A percentile compares a stretch with the other conserved stretches of the same genome.
Evolutionary conservation across 768 basidiomycete genomes (phyloP).

Genomic region (Amanita rubescens): DNA sequence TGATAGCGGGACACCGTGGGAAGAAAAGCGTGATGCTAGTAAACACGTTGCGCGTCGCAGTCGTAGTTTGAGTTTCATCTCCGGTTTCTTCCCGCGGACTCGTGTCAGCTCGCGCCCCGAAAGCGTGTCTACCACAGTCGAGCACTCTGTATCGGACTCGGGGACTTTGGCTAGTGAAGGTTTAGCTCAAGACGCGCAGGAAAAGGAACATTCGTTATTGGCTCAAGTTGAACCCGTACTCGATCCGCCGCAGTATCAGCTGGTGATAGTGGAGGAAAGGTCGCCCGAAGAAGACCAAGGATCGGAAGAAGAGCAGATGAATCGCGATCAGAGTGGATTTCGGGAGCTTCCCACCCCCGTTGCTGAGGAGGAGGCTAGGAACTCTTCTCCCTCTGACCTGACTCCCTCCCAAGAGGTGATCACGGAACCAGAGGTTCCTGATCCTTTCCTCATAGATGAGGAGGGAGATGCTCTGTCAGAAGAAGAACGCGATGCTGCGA

Average conservation of each 20-base stretch:
- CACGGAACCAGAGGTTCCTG: conserved; percentile 42
- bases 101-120: conserved; percentile 1
- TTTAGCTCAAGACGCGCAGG: not conserved
- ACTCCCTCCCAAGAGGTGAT: not conserved
- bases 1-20: conserved; percentile 1
- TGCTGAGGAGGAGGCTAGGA: not conserved
- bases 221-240: not conserved
- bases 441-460: conserved; percentile 60
- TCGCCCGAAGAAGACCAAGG: conserved; percentile 4
- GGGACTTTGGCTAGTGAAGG: conserved; percentile 2
- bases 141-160: conserved; percentile 3
- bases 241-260: conserved; percentile 1
- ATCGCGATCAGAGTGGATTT: not conserved
- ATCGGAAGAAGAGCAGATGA: not conserved
- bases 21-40: conserved; percentile 2
- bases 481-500: conserved; percentile 24
- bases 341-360: not conserved
- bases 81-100: conserved; percentile 6
- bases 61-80: conserved; percentile 3
- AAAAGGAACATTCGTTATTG: not conserved
- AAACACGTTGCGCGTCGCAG: conserved; percentile 3
- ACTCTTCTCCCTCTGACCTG: not conserved
- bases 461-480: conserved; percentile 37
- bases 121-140: conserved; percentile 1
- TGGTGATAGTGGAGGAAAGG: conserved; percentile 4